Evolutionary conservation across 176 grass and related monocot species (phyloP).

Genomic region (Phoenix roebelenii): DNA sequence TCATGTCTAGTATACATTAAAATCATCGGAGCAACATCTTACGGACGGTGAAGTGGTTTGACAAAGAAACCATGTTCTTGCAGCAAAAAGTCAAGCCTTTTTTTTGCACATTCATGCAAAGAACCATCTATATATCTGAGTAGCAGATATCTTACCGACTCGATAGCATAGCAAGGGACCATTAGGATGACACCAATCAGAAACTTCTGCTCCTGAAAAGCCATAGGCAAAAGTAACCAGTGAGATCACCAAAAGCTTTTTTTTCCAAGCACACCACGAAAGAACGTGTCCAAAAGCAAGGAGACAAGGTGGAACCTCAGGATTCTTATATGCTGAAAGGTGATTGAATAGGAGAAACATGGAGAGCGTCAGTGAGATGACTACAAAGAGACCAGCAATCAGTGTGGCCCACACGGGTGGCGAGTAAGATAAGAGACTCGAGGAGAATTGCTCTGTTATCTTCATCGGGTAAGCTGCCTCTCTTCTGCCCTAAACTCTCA

Average conservation of each 20-base stretch:
- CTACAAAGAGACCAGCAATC: slow-evolving; percentile 55
- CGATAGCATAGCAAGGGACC: slow-evolving; percentile 69
- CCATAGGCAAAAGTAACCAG: slow-evolving; percentile 16
- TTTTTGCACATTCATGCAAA: too few species aligned
- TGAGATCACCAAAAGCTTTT: slow-evolving; percentile 2
- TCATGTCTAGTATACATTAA: too few species aligned
- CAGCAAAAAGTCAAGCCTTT: too few species aligned
- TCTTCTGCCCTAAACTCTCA: too few species aligned
- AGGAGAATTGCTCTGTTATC: slow-evolving; percentile 34
- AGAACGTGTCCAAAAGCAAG: neutral
- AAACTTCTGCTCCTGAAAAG: slow-evolving; percentile 86
- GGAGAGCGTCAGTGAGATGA: slow-evolving; percentile 52
- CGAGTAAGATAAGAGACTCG: slow-evolving; percentile 23
- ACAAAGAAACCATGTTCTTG: too few species aligned
- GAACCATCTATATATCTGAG: too few species aligned
- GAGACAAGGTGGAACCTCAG: slow-evolving; percentile 41
- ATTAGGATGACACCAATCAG: slow-evolving; percentile 73
- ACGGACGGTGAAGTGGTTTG: too few species aligned
- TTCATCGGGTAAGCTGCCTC: slow-evolving; percentile 11
- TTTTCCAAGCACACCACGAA: neutral
- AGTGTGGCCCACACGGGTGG: slow-evolving; percentile 42
- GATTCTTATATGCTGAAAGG: slow-evolving; percentile 82
- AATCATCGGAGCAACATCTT: too few species aligned
- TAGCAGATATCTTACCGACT: slow-evolving; percentile 57
- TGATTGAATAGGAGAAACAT: slow-evolving; percentile 74